Conservation (phyloP, 371 early-diverging fungal genomes). For the Parasitella parasitica region DNA sequence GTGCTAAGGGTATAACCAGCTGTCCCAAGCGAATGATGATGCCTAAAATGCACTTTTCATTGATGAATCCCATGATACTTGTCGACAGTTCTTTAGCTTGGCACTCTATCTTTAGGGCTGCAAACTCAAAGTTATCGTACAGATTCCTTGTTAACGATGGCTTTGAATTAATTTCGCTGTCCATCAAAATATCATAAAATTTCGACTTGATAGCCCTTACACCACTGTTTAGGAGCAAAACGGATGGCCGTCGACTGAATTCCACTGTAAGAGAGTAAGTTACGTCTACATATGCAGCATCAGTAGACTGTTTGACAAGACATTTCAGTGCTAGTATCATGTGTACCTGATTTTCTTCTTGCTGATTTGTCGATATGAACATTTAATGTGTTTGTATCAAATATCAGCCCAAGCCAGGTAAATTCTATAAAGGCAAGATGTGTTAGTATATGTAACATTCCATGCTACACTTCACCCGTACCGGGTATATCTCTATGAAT, state of each 20-base stretch:
- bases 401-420: constrained; percentile 81
- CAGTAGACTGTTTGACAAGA: neutral
- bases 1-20: neutral
- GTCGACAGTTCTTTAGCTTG: neutral
- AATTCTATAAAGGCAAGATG: no score
- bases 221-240: constrained; percentile 22
- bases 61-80: neutral
- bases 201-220: constrained; percentile 49
- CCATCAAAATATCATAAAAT: constrained; percentile 56
- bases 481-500: constrained; percentile 14
- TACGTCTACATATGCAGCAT: constrained; percentile 21
- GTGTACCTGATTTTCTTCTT: constrained; percentile 23
- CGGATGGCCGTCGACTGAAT: constrained; percentile 34
- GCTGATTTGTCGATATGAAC: constrained; percentile 64
- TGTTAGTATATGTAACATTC: no score
- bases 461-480: no score
- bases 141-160: constrained; percentile 62
- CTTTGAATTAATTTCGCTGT: constrained; percentile 57
- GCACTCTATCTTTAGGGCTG: constrained; percentile 55
- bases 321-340: neutral
- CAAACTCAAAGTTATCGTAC: constrained; percentile 64
- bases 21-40: constrained; percentile 2
- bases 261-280: constrained; percentile 31
- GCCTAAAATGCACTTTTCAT: constrained; percentile 9
- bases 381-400: constrained; percentile 64